Evolutionary conservation across 176 grass and related monocot genomes (phyloP), one percentile per base, ranked within the genome.

Genomic region (Avena eriantha): DNA sequence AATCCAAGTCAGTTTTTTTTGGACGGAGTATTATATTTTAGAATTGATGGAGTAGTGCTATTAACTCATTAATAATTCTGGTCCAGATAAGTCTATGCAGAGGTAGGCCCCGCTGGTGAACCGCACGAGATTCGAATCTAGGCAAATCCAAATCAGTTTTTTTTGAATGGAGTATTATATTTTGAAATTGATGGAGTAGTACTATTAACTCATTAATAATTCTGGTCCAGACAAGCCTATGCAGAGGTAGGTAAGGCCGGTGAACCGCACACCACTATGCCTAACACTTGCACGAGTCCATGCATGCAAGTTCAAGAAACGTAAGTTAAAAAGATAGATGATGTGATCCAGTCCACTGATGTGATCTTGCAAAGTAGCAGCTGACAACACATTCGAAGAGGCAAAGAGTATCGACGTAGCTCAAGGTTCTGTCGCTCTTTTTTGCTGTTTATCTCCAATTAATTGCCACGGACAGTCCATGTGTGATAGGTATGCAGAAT

Each of bases 261-360:
- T 57, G 87, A 89, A 84, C 82, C 45, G 55, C 76, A 73, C 67
- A 78, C 63, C 68, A 85, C 82, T 80, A 74, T 46, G 34, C 82
- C 76, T 85, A 80, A 80, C 76, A 80, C 57, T 89, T 75, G 66
- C 77, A 76, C 69, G 3, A 73, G 48, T 81, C 57, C 77, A 81
- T 17, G 59, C 59, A 76, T 69, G 48, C 68, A 55, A 71, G 41
- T 78, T 59, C 21, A 41, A 35, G 80, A 83, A 60, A 78, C 13
- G 19, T 1, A 56, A 39, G 5, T 4, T 69, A 41, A 72, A 53
- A 13, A 54, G 36, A 61, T 55, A 45, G 18, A 59, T 85, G 83
- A 50, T 80, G 88, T 86, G 70, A 86, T 17, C 78, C n/a, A n/a
- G n/a, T n/a, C n/a, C n/a, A n/a, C n/a, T 85, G 83, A 50, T 80